Base-by-base conservation (phyloP, 2,329 filamentous ascomycete species). In the Epichloe scottii region DNA sequence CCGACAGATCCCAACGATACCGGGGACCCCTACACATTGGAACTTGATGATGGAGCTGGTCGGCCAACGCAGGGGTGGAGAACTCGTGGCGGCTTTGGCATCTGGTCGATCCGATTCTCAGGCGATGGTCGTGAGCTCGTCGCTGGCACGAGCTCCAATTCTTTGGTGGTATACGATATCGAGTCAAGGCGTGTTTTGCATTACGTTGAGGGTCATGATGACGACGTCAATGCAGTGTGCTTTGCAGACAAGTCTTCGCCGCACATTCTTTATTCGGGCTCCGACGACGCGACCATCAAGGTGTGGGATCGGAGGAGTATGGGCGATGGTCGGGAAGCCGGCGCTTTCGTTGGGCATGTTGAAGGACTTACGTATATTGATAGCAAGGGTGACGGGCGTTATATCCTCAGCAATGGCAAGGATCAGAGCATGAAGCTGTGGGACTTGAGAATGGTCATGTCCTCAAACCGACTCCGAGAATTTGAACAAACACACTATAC, bases 351-450 rank as follows among this genome's bases (percentile, higher is more conserved):
- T 23, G 82, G 82, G 3, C 82, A 85, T 58, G 74, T 78, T 49
- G 79, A 85, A 62, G 82, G 82, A 3, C 61, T 85, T 47, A 85
- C 82, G 0, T 85, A 85, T 60, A 76, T 85, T 51, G 82, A 85
- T 65, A 82, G 78, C 66, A 85, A 85, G 61, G 80, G 80, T 48
- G 82, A 85, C 61, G 82, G 82, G 4, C 73, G 82, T 51, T 97
- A 97, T 65, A 85, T 97, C 8, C 78, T 98, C 26, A 90, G 85
- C 57, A 98, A 98, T 60, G 88, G 82, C 55, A 98, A 97, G 64
- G 93, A 98, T 63, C 93, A 97, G 66, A 91, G 84, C 41, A 95
- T 95, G 81, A 97, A 97, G 68, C 76, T 98, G 0, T 98, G 93
- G 93, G 93, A 98, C 65, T 66, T 96, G 51, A 78, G 91, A 48